Evolutionary conservation across 352 stramenopile genomes (phyloP).

Genomic region (Globisporangium echinulatum): DNA sequence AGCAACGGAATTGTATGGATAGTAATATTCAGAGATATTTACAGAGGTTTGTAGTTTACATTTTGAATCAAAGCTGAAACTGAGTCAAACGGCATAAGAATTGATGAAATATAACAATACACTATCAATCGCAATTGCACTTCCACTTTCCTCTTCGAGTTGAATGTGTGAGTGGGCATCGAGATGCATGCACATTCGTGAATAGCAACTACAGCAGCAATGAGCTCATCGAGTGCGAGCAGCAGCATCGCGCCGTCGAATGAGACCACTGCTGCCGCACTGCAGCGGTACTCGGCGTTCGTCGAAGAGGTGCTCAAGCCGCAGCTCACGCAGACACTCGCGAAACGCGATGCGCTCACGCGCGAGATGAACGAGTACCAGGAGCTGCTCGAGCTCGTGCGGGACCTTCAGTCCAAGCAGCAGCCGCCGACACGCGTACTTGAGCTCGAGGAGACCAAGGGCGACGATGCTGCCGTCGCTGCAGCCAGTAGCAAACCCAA

Average conservation of each 20-base stretch:
- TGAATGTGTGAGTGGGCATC: no score
- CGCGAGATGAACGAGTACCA: slow-evolving; percentile 19
- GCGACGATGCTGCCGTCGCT: background rate
- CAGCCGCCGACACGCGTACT: background rate
- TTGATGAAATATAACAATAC: background rate
- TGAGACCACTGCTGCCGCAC: slow-evolving; percentile 2
- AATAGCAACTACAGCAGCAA: no score
- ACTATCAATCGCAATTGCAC: background rate
- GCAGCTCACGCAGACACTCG: slow-evolving; percentile 23
- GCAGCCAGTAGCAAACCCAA: background rate
- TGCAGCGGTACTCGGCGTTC: slow-evolving; percentile 10
- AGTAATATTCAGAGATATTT: background rate
- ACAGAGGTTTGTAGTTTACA: background rate
- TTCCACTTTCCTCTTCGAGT: background rate
- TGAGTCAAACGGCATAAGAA: background rate
- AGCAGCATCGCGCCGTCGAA: background rate
- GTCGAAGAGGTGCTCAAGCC: slow-evolving; percentile 5
- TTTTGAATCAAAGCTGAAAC: background rate
- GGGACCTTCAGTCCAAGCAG: slow-evolving; percentile 19
- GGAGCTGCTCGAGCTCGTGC: slow-evolving; percentile 40
- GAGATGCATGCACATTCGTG: no score
- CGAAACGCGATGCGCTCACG: slow-evolving; percentile 4
- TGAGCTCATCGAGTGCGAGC: background rate
- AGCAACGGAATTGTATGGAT: background rate
- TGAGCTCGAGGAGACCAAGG: slow-evolving; percentile 7